phyloP scores from a whole-genome alignment of 2,329 filamentous ascomycete genomes.

The Madurella fahalii region DNA sequence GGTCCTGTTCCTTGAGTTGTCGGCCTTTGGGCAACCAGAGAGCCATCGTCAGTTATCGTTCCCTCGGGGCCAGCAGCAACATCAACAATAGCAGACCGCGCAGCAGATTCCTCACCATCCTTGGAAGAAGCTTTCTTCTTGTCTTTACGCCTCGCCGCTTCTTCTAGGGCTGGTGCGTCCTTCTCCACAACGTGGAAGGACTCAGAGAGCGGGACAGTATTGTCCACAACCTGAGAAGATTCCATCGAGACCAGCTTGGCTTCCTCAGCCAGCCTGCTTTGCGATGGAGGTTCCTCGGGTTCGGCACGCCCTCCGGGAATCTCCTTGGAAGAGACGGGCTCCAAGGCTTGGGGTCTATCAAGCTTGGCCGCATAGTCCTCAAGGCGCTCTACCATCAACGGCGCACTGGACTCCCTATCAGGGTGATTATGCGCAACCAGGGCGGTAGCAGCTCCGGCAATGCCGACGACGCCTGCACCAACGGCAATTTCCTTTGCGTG shows the following conservation, averaged over 20 bases:
- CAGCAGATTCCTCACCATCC: slow-evolving; percentile 26
- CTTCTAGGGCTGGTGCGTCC: slow-evolving; percentile 22
- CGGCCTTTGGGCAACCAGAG: slow-evolving; percentile 22
- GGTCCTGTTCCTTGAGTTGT: slow-evolving; percentile 18
- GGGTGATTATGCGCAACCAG: slow-evolving; percentile 16
- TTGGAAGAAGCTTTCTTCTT: slow-evolving; percentile 22
- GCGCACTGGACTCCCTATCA: slow-evolving; percentile 6
- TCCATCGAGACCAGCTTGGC: slow-evolving; percentile 17
- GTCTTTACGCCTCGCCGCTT: slow-evolving; percentile 18
- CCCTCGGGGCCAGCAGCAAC: slow-evolving; percentile 19
- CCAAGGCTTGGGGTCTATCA: slow-evolving; percentile 3
- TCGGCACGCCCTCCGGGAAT: slow-evolving; percentile 2
- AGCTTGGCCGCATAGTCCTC: slow-evolving; percentile 21
- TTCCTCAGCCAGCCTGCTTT: slow-evolving; percentile 6
- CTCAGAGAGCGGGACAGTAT: slow-evolving; percentile 25
- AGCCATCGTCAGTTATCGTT: slow-evolving; percentile 25
- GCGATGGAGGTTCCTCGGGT: slow-evolving; percentile 1
- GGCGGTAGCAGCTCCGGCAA: slow-evolving; percentile 19
- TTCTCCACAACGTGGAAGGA: slow-evolving; percentile 27
- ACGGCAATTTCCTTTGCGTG: slow-evolving; percentile 19
- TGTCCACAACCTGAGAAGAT: slow-evolving; percentile 22
- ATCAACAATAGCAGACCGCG: slow-evolving; percentile 17
- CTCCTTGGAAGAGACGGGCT: neutral
- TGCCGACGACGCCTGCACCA: slow-evolving; percentile 20
- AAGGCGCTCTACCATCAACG: slow-evolving; percentile 16